Percentiles rank a stretch among this genome's conserved stretches.
phyloP scores from a whole-genome alignment of 2,329 filamentous ascomycete genomes.

The Raffaelea deltoideospora region DNA sequence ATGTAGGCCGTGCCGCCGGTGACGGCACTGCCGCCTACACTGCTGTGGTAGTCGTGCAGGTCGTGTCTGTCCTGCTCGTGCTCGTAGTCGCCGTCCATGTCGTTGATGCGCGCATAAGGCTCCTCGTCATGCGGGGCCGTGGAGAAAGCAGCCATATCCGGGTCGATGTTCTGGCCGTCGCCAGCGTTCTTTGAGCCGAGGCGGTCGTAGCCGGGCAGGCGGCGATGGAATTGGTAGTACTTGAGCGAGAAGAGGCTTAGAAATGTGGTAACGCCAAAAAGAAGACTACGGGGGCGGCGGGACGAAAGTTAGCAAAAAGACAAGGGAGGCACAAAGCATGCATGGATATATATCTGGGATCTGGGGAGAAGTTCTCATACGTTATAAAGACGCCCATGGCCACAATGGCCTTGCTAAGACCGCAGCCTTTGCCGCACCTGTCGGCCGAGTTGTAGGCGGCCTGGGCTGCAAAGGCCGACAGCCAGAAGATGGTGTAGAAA shows the following conservation, averaged over 20 bases:
- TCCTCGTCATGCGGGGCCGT: conserved; percentile 53
- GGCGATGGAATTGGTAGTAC: conserved; percentile 47
- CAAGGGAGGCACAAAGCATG: background rate
- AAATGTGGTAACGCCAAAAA: conserved; percentile 36
- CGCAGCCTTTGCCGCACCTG: conserved; percentile 39
- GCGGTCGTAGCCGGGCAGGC: conserved; percentile 45
- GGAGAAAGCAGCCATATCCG: conserved; percentile 54
- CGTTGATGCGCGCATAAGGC: conserved; percentile 42
- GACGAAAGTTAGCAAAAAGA: background rate
- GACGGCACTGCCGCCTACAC: conserved; percentile 3
- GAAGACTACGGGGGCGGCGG: conserved; percentile 25
- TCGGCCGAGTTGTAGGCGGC: conserved; percentile 45
- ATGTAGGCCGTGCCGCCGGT: conserved; percentile 3
- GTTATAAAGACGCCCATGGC: conserved; percentile 46
- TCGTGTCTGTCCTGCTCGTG: conserved; percentile 20
- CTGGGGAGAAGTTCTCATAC: too few relatives aligned
- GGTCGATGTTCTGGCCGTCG: conserved; percentile 39
- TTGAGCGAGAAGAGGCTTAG: conserved; percentile 44
- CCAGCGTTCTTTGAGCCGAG: conserved; percentile 19
- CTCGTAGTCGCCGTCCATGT: conserved; percentile 37
- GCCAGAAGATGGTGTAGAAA: conserved; percentile 46
- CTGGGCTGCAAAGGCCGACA: conserved; percentile 51
- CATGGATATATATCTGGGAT: conserved; percentile 5
- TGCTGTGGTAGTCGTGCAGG: conserved; percentile 8
- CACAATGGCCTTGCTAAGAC: conserved; percentile 47